Conservation (phyloP, 1,139 yeast genomes). For the Geotrichum reessii region DNA sequence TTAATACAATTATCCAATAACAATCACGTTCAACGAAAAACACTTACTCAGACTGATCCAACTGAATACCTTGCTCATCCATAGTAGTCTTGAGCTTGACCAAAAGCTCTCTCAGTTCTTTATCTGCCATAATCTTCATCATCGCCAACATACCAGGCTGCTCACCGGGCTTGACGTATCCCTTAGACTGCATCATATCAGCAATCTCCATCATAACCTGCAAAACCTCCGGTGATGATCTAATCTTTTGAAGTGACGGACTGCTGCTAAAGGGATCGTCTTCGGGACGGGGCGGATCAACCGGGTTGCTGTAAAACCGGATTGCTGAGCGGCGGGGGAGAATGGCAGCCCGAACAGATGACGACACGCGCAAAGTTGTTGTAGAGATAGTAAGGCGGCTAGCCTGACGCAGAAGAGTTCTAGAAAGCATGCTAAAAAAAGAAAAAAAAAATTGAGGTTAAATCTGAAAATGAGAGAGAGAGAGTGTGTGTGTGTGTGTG, state of each 20-base stretch:
- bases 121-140: slow-evolving; percentile 19
- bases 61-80: slow-evolving; percentile 19
- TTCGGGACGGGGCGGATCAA: slow-evolving; percentile 5
- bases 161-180: slow-evolving; percentile 17
- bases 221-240: slow-evolving; percentile 16
- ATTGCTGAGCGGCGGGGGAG: background rate
- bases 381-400: slow-evolving; percentile 4
- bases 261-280: slow-evolving; percentile 13
- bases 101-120: slow-evolving; percentile 12
- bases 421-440: slow-evolving; percentile 5
- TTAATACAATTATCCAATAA: background rate
- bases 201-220: slow-evolving; percentile 16
- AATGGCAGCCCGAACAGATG: too few species aligned
- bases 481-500: background rate
- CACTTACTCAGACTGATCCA: slow-evolving; percentile 19
- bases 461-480: background rate
- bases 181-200: slow-evolving; percentile 16
- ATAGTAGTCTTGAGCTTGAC: slow-evolving; percentile 15
- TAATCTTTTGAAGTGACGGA: slow-evolving; percentile 15
- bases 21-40: background rate
- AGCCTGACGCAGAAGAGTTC: slow-evolving; percentile 10
- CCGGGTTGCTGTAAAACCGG: slow-evolving; percentile 7
- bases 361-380: background rate
- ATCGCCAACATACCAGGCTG: slow-evolving; percentile 18
- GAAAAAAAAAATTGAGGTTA: background rate